Conservation (phyloP, 306 rosid genomes). For the Cucurbita pepo region DNA sequence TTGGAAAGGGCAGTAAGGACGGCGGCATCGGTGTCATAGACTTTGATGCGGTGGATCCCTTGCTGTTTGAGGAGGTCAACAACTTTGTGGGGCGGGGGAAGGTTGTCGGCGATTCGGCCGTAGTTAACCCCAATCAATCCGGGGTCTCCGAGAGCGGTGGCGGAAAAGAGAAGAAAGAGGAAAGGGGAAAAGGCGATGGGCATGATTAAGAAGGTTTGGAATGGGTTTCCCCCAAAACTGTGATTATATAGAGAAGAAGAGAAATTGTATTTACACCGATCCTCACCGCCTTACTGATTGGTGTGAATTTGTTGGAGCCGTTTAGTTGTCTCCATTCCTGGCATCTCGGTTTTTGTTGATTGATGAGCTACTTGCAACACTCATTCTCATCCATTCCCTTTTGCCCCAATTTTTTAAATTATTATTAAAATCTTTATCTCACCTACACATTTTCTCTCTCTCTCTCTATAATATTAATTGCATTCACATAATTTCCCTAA, state of each 20-base stretch:
- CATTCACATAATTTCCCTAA: too few relatives aligned
- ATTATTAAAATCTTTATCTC: background rate
- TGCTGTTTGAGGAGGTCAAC: slow-evolving; percentile 45
- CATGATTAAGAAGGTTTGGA: slow-evolving; percentile 13
- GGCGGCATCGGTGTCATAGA: slow-evolving; percentile 53
- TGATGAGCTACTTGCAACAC: too few relatives aligned
- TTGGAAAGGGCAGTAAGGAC: slow-evolving; percentile 46
- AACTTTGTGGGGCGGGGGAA: slow-evolving; percentile 45
- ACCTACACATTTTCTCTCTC: too few relatives aligned
- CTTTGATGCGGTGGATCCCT: slow-evolving; percentile 45
- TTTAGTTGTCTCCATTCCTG: background rate
- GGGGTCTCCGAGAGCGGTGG: slow-evolving; percentile 15
- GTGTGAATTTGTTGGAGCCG: background rate
- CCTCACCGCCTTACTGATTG: background rate
- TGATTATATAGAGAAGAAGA: slow-evolving; percentile 10
- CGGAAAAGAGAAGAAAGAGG: slow-evolving; percentile 5
- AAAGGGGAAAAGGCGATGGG: background rate
- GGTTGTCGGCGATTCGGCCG: slow-evolving; percentile 49
- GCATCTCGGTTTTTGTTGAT: background rate
- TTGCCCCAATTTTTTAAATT: background rate
- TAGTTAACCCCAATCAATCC: slow-evolving; percentile 67
- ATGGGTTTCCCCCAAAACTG: background rate
- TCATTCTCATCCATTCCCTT: background rate
- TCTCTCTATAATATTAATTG: too few relatives aligned
- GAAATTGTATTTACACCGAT: slow-evolving; percentile 4